Evolutionary conservation across 164 flowering plant genomes (phyloP), one percentile per base, ranked within the genome.

Genomic region (Dillenia turbinata): DNA sequence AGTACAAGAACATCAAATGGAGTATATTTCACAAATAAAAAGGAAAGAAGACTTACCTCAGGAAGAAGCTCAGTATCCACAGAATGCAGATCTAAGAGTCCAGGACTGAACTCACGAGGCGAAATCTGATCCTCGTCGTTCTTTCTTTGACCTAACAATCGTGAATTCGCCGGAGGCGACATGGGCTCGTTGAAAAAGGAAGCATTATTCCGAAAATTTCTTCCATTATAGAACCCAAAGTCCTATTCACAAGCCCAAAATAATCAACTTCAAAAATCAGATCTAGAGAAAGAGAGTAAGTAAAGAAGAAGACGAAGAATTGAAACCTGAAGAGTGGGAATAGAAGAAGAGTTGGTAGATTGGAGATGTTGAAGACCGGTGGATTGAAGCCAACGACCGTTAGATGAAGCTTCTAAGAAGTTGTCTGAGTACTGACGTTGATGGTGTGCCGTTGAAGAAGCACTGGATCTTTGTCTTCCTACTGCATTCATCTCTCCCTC

Each of bases 31-130:
- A 33, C 40, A 6, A 33, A 33, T 33, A 33, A 33, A 33, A 33
- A 33, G 40, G 40, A 33, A 33, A 19, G 44, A 22, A 54, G 44
- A 64, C 73, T 56, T 19, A 91, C 97, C 81, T 88, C 90, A 8
- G 97, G 77, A 44, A 91, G 73, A 57, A 91, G 78, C 67, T 91
- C 97, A 8, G 96, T 88, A 71, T 91, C 93, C 56, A 85, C 76
- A 14, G 97, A 85, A 70, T 91, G 97, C 69, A 91, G 92, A 91
- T 91, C 97, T 77, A 91, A 70, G 43, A 91, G 81, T 13, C 97
- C 97, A 17, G 97, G 93, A 56, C 93, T 88, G 67, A 81, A 78
- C 71, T 83, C 91, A 65, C 68, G 76, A 0, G 86, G 82, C 16
- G 88, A 85, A 19, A 75, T 70, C 19, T 54, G 64, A 3, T 79